Conservation (phyloP, 768 basidiomycete genomes). For the Leccinum rimulosum region DNA sequence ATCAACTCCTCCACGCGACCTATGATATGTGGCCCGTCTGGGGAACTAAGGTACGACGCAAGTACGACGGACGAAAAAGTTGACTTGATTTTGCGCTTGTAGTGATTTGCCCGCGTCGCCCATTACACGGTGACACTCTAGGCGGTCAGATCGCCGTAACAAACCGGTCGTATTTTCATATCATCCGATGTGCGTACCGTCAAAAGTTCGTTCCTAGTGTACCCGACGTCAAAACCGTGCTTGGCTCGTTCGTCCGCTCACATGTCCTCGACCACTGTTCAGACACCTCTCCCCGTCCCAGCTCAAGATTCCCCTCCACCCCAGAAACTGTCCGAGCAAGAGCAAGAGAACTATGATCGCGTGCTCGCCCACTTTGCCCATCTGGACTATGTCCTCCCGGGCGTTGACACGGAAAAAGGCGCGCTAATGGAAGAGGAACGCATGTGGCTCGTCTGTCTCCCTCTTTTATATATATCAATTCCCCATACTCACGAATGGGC, state of each 20-base stretch:
- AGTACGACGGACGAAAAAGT: not conserved
- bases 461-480: slow-evolving; percentile 9
- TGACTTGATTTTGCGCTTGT: not conserved
- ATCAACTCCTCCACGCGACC: not conserved
- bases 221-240: not conserved
- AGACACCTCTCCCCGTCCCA: slow-evolving; percentile 25
- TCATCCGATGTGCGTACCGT: not conserved
- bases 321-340: slow-evolving; percentile 38
- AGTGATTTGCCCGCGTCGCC: not conserved
- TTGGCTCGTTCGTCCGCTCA: slow-evolving; percentile 22
- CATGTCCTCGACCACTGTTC: slow-evolving; percentile 12
- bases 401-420: slow-evolving; percentile 38
- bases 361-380: slow-evolving; percentile 57
- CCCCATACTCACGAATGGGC: not conserved
- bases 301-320: slow-evolving; percentile 32
- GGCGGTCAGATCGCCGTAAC: too few species aligned
- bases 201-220: not conserved
- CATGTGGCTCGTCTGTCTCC: slow-evolving; percentile 65
- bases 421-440: slow-evolving; percentile 62
- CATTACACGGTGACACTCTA: too few species aligned
- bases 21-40: not conserved
- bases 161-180: not conserved
- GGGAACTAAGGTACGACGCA: not conserved
- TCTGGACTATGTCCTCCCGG: slow-evolving; percentile 51
- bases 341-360: slow-evolving; percentile 48